phyloP scores from a whole-genome alignment of 768 basidiomycete genomes.

The Tricholoma flavovirens region DNA sequence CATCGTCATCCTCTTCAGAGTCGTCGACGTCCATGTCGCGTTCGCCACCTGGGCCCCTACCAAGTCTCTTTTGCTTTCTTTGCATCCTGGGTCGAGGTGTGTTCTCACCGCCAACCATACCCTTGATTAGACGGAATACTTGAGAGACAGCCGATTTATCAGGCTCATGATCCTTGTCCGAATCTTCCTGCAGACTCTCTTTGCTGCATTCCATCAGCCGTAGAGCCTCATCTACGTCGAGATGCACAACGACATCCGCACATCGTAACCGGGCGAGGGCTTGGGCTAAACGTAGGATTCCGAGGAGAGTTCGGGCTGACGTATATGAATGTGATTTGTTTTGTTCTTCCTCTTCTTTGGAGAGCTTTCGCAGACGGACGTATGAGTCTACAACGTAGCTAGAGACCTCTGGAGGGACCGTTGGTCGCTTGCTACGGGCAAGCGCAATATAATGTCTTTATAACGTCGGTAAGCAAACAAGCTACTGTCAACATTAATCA shows the following conservation, averaged over 20 bases:
- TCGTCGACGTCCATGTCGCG: conserved; percentile 69
- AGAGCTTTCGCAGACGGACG: conserved; percentile 88
- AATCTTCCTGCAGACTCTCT: conserved; percentile 80
- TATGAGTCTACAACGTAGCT: conserved; percentile 94
- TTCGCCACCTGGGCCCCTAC: conserved; percentile 65
- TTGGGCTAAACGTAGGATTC: conserved; percentile 89
- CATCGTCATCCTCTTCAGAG: conserved; percentile 63
- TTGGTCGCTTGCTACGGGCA: conserved; percentile 82
- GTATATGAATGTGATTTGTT: conserved; percentile 93
- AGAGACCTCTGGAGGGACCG: conserved; percentile 85
- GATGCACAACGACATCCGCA: conserved; percentile 70
- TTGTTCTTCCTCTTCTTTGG: conserved; percentile 84
- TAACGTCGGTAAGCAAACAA: conserved; percentile 5
- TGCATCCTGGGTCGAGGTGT: conserved; percentile 26
- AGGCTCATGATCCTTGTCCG: conserved; percentile 57
- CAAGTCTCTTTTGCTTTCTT: conserved; percentile 48
- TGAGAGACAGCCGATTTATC: conserved; percentile 79
- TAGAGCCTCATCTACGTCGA: conserved; percentile 94
- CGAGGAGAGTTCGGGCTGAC: conserved; percentile 92
- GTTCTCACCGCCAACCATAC: conserved; percentile 54
- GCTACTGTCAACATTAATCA: not conserved
- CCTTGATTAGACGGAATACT: conserved; percentile 88
- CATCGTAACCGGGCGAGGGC: conserved; percentile 90
- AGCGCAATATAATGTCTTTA: conserved; percentile 89
- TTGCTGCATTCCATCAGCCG: conserved; percentile 97